A percentile compares a stretch with the other conserved stretches of the same genome.
Evolutionary conservation across 1,284 basidiomycete genomes (phyloP).

Genomic region (Mycena sp.): DNA sequence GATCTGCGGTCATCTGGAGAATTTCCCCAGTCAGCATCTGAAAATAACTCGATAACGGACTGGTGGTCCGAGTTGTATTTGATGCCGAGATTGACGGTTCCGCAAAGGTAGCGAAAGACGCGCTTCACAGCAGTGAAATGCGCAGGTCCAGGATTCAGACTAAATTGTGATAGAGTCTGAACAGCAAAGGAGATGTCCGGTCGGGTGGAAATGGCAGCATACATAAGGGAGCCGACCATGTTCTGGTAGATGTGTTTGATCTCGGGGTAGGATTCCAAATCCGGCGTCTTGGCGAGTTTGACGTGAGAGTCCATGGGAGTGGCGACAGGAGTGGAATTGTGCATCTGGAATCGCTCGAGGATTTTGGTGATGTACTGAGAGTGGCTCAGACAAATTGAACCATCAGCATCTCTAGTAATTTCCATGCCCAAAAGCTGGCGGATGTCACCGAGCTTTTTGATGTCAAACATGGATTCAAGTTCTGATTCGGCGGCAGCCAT

Average conservation of each 20-base stretch:
- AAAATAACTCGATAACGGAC: slow-evolving; percentile 19
- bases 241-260: slow-evolving; percentile 8
- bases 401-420: slow-evolving; percentile 13
- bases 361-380: slow-evolving; percentile 6
- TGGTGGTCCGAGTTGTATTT: slow-evolving; percentile 5
- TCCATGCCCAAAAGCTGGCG: slow-evolving; percentile 21
- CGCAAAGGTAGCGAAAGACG: slow-evolving; percentile 42
- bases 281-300: no score
- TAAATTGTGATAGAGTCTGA: slow-evolving; percentile 38
- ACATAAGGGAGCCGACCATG: slow-evolving; percentile 36
- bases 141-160: slow-evolving; percentile 30
- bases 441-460: slow-evolving; percentile 16
- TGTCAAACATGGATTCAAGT: slow-evolving; percentile 10
- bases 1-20: slow-evolving; percentile 22
- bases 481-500: slow-evolving; percentile 36
- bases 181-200: slow-evolving; percentile 44
- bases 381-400: slow-evolving; percentile 12
- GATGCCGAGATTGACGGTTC: slow-evolving; percentile 35
- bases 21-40: slow-evolving; percentile 41
- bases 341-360: slow-evolving; percentile 14
- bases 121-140: slow-evolving; percentile 38
- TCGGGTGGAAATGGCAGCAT: slow-evolving; percentile 36
- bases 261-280: slow-evolving; percentile 21
- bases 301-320: no score
- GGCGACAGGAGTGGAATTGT: slow-evolving; percentile 32